Base-by-base conservation (phyloP, 495 filamentous ascomycete genomes). In the Ramalina peruviana region DNA sequence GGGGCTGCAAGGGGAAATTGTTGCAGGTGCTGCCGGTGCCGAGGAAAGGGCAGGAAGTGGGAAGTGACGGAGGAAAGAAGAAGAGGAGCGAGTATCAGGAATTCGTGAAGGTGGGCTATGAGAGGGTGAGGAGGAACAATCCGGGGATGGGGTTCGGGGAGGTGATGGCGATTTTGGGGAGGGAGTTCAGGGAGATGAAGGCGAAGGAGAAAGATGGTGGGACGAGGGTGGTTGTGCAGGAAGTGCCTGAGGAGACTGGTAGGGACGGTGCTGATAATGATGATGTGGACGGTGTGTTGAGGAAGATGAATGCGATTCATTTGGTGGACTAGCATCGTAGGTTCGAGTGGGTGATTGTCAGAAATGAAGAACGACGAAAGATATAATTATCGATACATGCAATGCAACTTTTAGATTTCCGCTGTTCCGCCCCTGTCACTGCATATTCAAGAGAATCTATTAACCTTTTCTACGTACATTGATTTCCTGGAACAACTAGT, bases 21-120 rank as follows among this genome's bases (percentile, higher is more conserved):
- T 63, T 79, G 58, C 92, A 97, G 72, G 79, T 81, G 12, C 85
- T 85, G 65, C 92, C 92, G 0, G 72, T 73, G 47, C 88, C 86
- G 13, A 69, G 83, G 46, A 75, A 64, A 36, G 60, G 37, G 15
- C 60, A 36, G 43, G 53, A 49, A 41, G 43, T 40, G 21, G 54
- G 43, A 46, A 3, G 51, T 13, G 54, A 54, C 20, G 58, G 48
- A n/a, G 49, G 37, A 33, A 45, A 37, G 46, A 44, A 33, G 30
- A 60, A 49, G 51, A 50, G 54, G 46, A 74, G 58, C 21, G 76
- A 72, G 42, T 89, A 86, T 62, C 77, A 86, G 57, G 58, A 63
- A 7, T 89, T 83, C 62, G 70, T 86, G 44, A 58, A 57, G 45
- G 36, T 26, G 23, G 43, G 60, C 36, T 49, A 52, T 43, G 54